phyloP scores from a whole-genome alignment of 2,329 filamentous ascomycete genomes.

The Penicillium sclerotigenum region DNA sequence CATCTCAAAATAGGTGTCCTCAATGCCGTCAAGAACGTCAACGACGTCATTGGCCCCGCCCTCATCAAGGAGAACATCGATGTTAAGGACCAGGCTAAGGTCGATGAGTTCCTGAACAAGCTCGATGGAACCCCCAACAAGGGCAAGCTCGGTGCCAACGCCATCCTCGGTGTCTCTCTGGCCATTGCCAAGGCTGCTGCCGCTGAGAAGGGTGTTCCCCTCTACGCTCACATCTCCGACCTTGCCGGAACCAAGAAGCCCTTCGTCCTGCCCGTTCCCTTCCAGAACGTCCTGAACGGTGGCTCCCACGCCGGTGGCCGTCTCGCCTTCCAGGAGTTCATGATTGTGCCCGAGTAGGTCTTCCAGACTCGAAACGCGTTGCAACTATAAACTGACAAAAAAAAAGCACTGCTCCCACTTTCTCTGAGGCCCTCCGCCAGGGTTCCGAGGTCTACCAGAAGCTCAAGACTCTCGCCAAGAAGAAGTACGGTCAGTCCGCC shows the following conservation, averaged over 20 bases:
- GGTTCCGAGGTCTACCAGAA: slow-evolving; percentile 97
- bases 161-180: slow-evolving; percentile 80
- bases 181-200: slow-evolving; percentile 85
- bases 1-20: slow-evolving; percentile 52
- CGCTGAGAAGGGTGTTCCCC: slow-evolving; percentile 81
- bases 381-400: slow-evolving; percentile 7
- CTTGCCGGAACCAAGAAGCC: slow-evolving; percentile 88
- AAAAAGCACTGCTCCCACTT: slow-evolving; percentile 72
- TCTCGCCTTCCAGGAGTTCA: slow-evolving; percentile 93
- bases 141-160: slow-evolving; percentile 83
- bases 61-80: slow-evolving; percentile 79
- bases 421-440: slow-evolving; percentile 94
- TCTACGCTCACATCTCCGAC: slow-evolving; percentile 85
- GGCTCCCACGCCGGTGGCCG: slow-evolving; percentile 96
- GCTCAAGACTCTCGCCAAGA: slow-evolving; percentile 95
- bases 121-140: slow-evolving; percentile 85
- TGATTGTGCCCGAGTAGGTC: slow-evolving; percentile 79
- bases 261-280: slow-evolving; percentile 83
- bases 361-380: neutral
- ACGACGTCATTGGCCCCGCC: slow-evolving; percentile 73
- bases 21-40: slow-evolving; percentile 84
- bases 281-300: slow-evolving; percentile 92
- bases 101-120: slow-evolving; percentile 80
- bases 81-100: slow-evolving; percentile 78
- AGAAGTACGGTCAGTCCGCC: slow-evolving; percentile 98